A percentile compares a stretch with the other conserved stretches of the same genome.
Conservation (phyloP, 169 alveolate genomes). For the Eimeria sp. region DNA sequence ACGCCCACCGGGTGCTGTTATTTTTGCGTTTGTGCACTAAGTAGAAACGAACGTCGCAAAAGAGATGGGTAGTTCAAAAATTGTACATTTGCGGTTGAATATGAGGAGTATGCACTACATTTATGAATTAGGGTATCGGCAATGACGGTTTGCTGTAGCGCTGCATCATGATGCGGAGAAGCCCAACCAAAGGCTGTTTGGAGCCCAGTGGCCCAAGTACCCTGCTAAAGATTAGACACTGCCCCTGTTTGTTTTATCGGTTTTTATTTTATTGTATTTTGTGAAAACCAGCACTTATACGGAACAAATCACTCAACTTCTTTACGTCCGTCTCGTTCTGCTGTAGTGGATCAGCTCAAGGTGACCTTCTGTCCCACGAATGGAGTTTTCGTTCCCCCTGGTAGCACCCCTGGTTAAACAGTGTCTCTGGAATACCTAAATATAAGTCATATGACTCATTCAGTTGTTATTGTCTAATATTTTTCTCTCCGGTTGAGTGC, state of each 20-base stretch:
- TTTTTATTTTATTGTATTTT: neutral
- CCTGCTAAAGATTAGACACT: no score
- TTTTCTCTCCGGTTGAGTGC: neutral
- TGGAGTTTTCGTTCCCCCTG: neutral
- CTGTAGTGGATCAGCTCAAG: neutral
- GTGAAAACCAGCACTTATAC: neutral
- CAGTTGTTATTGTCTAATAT: neutral
- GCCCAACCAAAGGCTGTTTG: no score
- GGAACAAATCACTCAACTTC: neutral
- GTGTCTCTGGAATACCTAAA: neutral
- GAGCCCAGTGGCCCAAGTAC: no score
- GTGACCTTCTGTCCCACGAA: neutral
- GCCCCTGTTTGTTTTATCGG: neutral
- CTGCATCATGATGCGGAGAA: no score
- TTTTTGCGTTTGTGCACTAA: neutral
- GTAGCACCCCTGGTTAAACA: neutral
- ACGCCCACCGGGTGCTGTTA: neutral
- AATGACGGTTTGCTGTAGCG: no score
- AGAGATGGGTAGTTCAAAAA: neutral
- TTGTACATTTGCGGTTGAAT: neutral
- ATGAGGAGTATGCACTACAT: neutral
- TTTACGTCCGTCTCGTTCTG: neutral
- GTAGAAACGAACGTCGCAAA: neutral
- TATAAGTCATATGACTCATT: neutral
- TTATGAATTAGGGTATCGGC: no score